Base-by-base conservation (phyloP, 2,329 filamentous ascomycete genomes). In the Trichoderma sp. region DNA sequence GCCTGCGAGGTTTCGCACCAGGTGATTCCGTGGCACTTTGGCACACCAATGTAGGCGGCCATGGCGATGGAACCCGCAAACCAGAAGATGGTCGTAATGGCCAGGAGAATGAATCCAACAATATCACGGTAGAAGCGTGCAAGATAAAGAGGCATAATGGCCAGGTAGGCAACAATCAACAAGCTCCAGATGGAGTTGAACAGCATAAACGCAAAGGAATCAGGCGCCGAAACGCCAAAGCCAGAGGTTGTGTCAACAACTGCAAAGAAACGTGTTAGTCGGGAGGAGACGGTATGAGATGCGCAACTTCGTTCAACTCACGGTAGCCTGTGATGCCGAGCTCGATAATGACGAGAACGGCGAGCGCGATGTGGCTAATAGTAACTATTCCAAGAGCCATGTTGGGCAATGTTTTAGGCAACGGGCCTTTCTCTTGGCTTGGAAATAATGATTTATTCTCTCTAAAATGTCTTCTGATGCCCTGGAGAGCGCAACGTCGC, bases 81-180 rank as follows among this genome's bases (percentile, higher is more conserved):
- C 93, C 93, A 97, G 82, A 96, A 96, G 67, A 96, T 84, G 80
- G 90, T 89, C 10, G 92, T 95, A 27, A 95, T 72, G 56, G 82
- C 83, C 74, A 96, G 91, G 35, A 92, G 83, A 1, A 74, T 88
- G 19, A 94, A 81, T 17, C 93, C 86, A 53, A 84, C 87, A 60
- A 87, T 86, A 63, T 84, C 86, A 77, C 92, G 87, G 73, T 89
- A 89, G 12, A 88, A 73, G 27, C 81, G 81, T 4, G 86, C 83
- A 73, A 88, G 82, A 78, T 88, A 89, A 52, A 86, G 80, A 1
- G 92, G 91, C 3, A 89, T 83, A 59, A 94, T 70, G 73, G 88
- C 83, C 69, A 96, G 84, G 78, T 93, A 94, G 65, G 86, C 78
- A 37, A 94, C 83, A 5, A 90, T 80, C 70, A 95, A 84, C 57